Evolutionary conservation across 78 protist species (phyloP), one percentile per base, ranked within the genome.

Genomic region (Cavenderia fasciculata): DNA sequence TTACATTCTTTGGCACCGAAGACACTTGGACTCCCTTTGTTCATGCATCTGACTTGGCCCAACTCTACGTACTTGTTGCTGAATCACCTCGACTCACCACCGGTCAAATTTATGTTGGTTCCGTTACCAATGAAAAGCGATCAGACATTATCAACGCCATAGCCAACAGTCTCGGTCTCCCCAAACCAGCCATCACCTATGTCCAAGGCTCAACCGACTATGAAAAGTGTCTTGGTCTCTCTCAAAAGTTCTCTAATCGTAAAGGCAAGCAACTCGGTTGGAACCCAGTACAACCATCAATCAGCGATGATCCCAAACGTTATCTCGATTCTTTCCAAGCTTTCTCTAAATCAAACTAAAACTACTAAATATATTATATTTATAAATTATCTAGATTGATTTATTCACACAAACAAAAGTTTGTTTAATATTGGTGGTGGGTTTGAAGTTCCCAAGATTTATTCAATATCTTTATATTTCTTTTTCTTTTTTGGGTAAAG

Each of bases 181-280:
- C 52, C 2, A 65, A 40, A 29, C 33, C 33, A 5, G 23, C 44
- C 16, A 65, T 65, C 33, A 65, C 33, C 2, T 34, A 4, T 10
- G 4, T 41, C 3, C 4, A 12, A 38, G 52, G 52, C 5, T n/a
- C 73, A 10, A 27, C 41, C 29, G 46, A 25, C 14, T 4, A 40
- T 23, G 36, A 41, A 19, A 19, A 34, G 12, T 65, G 44, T 46
- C 12, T 69, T 8, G 57, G 41, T 5, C 16, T 46, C 4, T 69
- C 75, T 2, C 52, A 46, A 40, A 19, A 14, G 2, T 25, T 25
- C 4, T 40, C 57, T 2, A 16, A 29, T 10, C 14, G 29, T 6
- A 69, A 69, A 14, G 75, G 59, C 4, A 47, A 19, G 38, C 4
- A 23, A 27, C 46, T 69, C 11, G 75, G 75, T 69, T 69, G 75